These are phyloP conservation scores for Diutina ranongensis DNA, from an alignment of 1,139 yeast species.

Conservation along the genomic window DNA sequence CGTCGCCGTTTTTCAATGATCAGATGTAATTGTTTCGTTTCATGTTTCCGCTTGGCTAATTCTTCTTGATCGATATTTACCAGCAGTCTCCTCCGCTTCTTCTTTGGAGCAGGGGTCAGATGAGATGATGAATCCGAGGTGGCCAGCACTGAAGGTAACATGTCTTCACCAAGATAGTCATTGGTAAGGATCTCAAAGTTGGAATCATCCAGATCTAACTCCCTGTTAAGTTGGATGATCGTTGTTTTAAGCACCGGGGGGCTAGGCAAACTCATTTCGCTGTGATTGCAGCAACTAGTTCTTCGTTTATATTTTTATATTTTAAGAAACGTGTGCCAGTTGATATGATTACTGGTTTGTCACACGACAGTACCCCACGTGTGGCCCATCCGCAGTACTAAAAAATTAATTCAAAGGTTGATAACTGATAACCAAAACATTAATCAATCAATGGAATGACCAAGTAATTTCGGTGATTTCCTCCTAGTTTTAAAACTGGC, in stretches of 20 bases:
- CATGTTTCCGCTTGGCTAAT: constrained; percentile 41
- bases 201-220: constrained; percentile 30
- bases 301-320: neutral
- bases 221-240: constrained; percentile 46
- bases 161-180: constrained; percentile 14
- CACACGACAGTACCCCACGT: constrained; percentile 6
- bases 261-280: constrained; percentile 23
- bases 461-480: too few species aligned
- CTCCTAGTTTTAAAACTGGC: too few species aligned
- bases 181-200: constrained; percentile 32
- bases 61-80: constrained; percentile 40
- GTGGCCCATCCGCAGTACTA: neutral
- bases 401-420: too few species aligned
- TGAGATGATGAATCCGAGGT: neutral
- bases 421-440: too few species aligned
- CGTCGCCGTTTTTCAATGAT: constrained; percentile 74
- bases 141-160: neutral
- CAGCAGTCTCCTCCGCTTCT: constrained; percentile 37
- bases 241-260: constrained; percentile 57
- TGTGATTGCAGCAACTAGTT: neutral
- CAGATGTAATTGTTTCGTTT: constrained; percentile 57
- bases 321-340: constrained; percentile 1
- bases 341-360: neutral
- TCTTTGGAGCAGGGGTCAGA: constrained; percentile 9
- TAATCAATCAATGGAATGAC: too few species aligned